phyloP scores from a whole-genome alignment of 1,139 yeast species.

The Kodamaea sp. region DNA sequence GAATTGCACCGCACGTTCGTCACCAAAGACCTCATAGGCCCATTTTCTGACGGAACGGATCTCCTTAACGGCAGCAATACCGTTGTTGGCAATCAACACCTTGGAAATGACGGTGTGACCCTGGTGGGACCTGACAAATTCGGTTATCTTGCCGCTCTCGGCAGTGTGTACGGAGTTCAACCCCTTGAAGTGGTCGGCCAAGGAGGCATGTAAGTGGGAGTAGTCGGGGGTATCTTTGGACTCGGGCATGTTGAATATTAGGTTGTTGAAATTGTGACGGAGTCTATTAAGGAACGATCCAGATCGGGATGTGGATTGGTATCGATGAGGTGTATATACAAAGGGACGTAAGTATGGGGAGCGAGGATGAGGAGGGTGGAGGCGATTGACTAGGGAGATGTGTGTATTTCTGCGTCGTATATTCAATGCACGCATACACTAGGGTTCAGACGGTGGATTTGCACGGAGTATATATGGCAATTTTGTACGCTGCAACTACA shows the following conservation, averaged over 20 bases:
- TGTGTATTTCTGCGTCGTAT: slow-evolving; percentile 8
- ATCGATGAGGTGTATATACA: too few relatives aligned
- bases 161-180: slow-evolving; percentile 73
- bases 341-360: too few relatives aligned
- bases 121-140: slow-evolving; percentile 79
- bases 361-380: slow-evolving; percentile 1
- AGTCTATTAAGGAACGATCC: slow-evolving; percentile 6
- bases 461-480: slow-evolving; percentile 6
- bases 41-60: slow-evolving; percentile 96
- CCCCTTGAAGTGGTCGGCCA: slow-evolving; percentile 80
- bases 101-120: slow-evolving; percentile 95
- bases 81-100: slow-evolving; percentile 93
- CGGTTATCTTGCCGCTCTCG: slow-evolving; percentile 72
- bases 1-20: slow-evolving; percentile 89
- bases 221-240: slow-evolving; percentile 24
- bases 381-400: slow-evolving; percentile 3
- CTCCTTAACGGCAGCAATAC: slow-evolving; percentile 98
- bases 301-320: too few relatives aligned
- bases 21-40: slow-evolving; percentile 98
- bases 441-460: slow-evolving; percentile 1
- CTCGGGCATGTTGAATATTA: slow-evolving; percentile 12
- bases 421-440: slow-evolving; percentile 9
- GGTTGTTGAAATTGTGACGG: slow-evolving; percentile 4
- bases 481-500: too few relatives aligned
- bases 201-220: slow-evolving; percentile 32